Conservation (phyloP, 306 rosid species). For the Senna siamea region DNA sequence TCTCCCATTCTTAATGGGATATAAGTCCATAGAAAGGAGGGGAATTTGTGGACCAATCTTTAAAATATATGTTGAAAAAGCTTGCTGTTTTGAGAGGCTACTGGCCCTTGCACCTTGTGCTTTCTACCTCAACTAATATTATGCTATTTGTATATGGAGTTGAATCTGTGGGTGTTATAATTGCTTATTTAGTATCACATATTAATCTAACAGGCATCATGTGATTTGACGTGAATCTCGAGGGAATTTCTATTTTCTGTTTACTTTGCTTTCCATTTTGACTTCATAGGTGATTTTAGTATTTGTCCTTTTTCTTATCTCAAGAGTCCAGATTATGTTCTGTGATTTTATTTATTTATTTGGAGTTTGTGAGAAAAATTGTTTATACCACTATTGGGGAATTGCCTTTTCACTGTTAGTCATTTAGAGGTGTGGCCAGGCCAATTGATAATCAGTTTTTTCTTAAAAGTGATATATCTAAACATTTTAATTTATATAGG, state of each 20-base stretch:
- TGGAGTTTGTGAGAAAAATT: not conserved
- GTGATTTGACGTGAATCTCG: not conserved
- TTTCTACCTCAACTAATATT: not conserved
- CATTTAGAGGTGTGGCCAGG: not conserved
- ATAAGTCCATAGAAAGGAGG: not conserved
- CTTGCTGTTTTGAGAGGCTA: not conserved
- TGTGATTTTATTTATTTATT: not conserved
- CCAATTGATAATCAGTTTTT: not conserved
- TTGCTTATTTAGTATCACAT: not conserved
- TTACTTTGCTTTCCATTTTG: slow-evolving; percentile 6
- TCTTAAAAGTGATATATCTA: slow-evolving; percentile 24
- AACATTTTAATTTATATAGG: slow-evolving; percentile 48
- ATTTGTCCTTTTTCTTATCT: not conserved
- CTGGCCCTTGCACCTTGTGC: not conserved
- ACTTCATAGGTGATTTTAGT: not conserved
- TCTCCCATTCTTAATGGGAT: slow-evolving; percentile 6
- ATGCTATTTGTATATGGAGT: not conserved
- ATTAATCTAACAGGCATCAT: not conserved
- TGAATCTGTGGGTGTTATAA: not conserved
- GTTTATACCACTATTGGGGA: not conserved
- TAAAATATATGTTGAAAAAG: not conserved
- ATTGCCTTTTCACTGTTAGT: not conserved
- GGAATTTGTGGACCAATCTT: not conserved
- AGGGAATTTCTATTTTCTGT: not conserved
- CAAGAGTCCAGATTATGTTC: not conserved